Base-by-base conservation (phyloP, 176 grass and related monocot genomes). In the Oryza officinalis region DNA sequence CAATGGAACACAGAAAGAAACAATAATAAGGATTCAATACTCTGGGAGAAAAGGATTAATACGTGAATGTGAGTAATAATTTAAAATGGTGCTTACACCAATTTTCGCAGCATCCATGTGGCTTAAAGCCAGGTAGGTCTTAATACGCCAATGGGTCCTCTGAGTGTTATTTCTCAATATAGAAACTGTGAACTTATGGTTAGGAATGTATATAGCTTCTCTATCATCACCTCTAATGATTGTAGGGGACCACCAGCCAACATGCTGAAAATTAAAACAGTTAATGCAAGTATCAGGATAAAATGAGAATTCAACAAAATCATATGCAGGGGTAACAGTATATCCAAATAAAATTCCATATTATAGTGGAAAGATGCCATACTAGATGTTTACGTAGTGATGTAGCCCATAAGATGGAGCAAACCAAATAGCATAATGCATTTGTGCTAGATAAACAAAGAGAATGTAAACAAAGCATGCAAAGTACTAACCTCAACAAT, bases 51-150 rank as follows among this genome's bases (percentile, higher is more conserved):
- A 43, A 63, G 74, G 10, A 15, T 78, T 44, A 74, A 71, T 20
- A 74, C 26, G 50, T 49, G 64, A 83, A 66, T 76, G 44, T 67
- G 22, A 6, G 63, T 17, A 65, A 66, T 18, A 37, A 31, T 67
- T 73, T 63, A 79, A 46, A 40, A n/a, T 71, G 26, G 20, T 85
- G 20, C 88, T 88, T 83, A 96, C 93, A 92, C 86, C 94, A 86
- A 99, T 99, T 99, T 99, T 99, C 77, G 85, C 92, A 82, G 91
- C 86, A 88, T 99, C 96, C 82, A 99, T 92, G 83, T 99, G 96
- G 69, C 93, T 99, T 84, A 96, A 87, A 80, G 93, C 93, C 81
- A 99, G 89, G 88, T 96, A 91, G 17, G 93, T 96, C 88, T 99
- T 99, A 88, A 99, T 99, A 75, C 91, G 89, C 96, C 96, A 99